Conservation (phyloP, 129 eudicot species). For the Gnaphalium uliginosum region DNA sequence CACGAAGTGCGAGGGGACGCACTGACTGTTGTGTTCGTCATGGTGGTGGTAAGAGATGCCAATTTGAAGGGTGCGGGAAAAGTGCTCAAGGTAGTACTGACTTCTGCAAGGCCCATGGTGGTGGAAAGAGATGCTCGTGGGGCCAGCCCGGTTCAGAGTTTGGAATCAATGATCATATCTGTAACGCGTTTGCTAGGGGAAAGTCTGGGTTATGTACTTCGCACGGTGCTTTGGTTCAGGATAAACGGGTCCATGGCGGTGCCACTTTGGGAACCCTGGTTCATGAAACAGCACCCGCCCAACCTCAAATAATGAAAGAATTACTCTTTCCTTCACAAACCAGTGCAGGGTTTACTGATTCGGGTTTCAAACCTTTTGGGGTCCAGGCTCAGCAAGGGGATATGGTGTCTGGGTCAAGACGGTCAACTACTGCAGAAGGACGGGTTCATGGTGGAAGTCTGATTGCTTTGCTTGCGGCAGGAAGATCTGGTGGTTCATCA, state of each 20-base stretch:
- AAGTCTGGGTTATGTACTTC: constrained; percentile 77
- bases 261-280: constrained; percentile 68
- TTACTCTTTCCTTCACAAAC: constrained; percentile 18
- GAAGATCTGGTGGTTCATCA: constrained; percentile 42
- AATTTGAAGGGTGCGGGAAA: constrained; percentile 72
- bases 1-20: constrained; percentile 90
- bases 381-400: not conserved
- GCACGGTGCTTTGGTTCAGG: constrained; percentile 86
- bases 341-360: constrained; percentile 22
- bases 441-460: constrained; percentile 93
- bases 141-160: constrained; percentile 76
- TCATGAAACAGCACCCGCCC: constrained; percentile 43
- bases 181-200: constrained; percentile 76
- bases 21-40: constrained; percentile 94
- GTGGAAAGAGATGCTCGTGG: constrained; percentile 94
- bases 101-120: constrained; percentile 98
- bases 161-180: constrained; percentile 51
- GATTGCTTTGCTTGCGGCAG: constrained; percentile 61
- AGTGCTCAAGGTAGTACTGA: constrained; percentile 99
- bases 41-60: constrained; percentile 95
- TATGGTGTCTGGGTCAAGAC: constrained; percentile 31
- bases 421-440: constrained; percentile 55
- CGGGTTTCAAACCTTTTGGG: constrained; percentile 12
- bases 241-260: constrained; percentile 94
- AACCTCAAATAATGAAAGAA: constrained; percentile 39